Base-by-base conservation (phyloP, 2,329 filamentous ascomycete species). In the Dactylellina parvicollis region DNA sequence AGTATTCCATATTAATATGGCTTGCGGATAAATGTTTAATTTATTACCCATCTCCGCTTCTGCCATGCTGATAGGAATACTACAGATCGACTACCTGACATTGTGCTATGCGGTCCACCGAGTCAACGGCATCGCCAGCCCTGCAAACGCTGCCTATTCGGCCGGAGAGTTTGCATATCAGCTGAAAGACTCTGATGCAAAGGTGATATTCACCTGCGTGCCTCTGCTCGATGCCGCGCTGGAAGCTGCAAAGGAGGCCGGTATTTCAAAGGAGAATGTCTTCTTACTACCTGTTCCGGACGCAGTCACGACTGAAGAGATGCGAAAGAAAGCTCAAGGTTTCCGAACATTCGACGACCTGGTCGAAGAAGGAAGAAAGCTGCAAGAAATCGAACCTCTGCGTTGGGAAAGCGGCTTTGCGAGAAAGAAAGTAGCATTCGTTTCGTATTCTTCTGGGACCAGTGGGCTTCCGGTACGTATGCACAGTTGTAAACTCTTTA, bases 401-500 rank as follows among this genome's bases (percentile, higher is more conserved):
- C 83, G 83, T 30, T 91, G 89, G 88, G 78, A 81, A 42, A 84
- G 84, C 70, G 89, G 90, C 0, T 87, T 91, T 76, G 89, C 88
- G 2, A 85, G 85, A 34, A 86, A 86, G 60, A 88, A 89, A 77
- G 87, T 87, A 4, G 89, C 91, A 0, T 94, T 90, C 78, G 83
- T 96, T 46, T 92, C 90, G 81, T 93, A 92, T 79, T 92, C 89
- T 0, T 91, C 88, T 79, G 91, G 91, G 18, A 94, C 91, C 0
- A 92, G 90, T 9, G 91, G 91, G 2, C 81, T 93, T 36, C 91
- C 91, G 14, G 89, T 90, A 83, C 77, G 84, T 55, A 18, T 54
- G 18, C 20, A 18, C 2, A 26, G n/a, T n/a, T n/a, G n/a, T n/a
- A n/a, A n/a, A n/a, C n/a, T n/a, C n/a, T n/a, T n/a, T n/a, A n/a